These are phyloP conservation scores for Bimuria novae-zelandiae DNA, from an alignment of 2,329 filamentous ascomycete genomes.

Conservation along the genomic window DNA sequence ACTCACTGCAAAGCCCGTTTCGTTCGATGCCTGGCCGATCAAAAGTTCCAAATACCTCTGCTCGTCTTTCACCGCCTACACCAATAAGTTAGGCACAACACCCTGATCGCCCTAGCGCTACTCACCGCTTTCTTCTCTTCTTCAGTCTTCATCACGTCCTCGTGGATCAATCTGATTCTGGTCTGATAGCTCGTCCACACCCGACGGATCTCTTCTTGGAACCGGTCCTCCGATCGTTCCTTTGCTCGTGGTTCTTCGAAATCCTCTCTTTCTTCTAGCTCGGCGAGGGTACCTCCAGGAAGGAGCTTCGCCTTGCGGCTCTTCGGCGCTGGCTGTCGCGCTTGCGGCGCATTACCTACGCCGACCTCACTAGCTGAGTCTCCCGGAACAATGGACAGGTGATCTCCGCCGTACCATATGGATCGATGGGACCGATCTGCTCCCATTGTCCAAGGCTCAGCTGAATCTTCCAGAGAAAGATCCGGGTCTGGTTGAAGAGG, in stretches of 20 bases:
- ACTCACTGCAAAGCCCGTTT: constrained; percentile 1
- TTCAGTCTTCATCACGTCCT: not conserved
- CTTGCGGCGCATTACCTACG: not conserved
- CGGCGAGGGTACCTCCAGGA: not conserved
- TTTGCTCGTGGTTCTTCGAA: not conserved
- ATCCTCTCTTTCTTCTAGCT: not conserved
- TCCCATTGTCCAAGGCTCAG: not conserved
- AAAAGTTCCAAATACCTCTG: not conserved
- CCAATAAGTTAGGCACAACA: not conserved
- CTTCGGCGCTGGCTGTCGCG: not conserved
- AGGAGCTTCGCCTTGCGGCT: not conserved
- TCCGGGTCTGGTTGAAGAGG: not conserved
- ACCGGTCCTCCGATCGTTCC: not conserved
- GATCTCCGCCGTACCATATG: not conserved
- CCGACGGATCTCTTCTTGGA: not conserved
- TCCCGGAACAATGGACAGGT: not conserved
- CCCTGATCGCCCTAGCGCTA: not conserved
- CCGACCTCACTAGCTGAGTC: constrained; percentile 4
- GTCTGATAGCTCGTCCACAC: not conserved
- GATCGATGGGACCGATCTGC: not conserved
- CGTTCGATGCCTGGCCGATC: constrained; percentile 4
- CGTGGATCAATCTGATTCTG: not conserved
- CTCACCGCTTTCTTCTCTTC: constrained; percentile 1
- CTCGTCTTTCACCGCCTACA: not conserved
- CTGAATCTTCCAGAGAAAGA: not conserved